Percentiles rank a stretch among this genome's conserved stretches.
phyloP scores from a whole-genome alignment of 176 grass and related monocot species.

The Phyllostachys edulis region DNA sequence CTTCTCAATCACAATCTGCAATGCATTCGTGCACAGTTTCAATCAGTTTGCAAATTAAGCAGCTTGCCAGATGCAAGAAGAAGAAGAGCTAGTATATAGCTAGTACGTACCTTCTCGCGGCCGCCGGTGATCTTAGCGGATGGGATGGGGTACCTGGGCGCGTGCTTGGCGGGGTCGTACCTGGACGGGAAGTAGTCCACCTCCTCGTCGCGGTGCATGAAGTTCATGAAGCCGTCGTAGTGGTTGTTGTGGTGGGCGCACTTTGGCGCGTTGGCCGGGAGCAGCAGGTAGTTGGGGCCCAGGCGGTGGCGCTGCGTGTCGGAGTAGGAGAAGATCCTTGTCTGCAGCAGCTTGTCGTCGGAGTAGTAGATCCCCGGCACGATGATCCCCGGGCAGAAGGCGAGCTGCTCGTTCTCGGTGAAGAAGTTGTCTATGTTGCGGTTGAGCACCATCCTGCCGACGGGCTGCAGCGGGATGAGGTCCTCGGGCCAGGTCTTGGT shows the following conservation, averaged over 20 bases:
- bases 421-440: slow-evolving; percentile 98
- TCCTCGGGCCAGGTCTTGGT: slow-evolving; percentile 99
- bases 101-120: slow-evolving; percentile 62
- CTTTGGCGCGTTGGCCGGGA: slow-evolving; percentile 90
- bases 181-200: slow-evolving; percentile 98
- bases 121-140: slow-evolving; percentile 50
- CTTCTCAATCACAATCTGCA: slow-evolving; percentile 67
- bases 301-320: slow-evolving; percentile 90
- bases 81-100: not conserved
- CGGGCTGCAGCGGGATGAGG: slow-evolving; percentile 81
- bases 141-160: slow-evolving; percentile 78
- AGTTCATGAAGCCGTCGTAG: slow-evolving; percentile 92
- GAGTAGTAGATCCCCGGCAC: slow-evolving; percentile 95
- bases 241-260: slow-evolving; percentile 95
- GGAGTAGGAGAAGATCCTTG: slow-evolving; percentile 96
- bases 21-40: not conserved
- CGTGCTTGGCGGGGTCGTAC: slow-evolving; percentile 76
- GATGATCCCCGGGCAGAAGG: slow-evolving; percentile 76
- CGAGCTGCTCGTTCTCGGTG: slow-evolving; percentile 96
- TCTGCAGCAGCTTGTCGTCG: slow-evolving; percentile 98
- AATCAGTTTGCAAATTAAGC: not conserved
- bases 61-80: not conserved
- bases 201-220: slow-evolving; percentile 99
- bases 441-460: slow-evolving; percentile 85
- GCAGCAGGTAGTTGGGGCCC: slow-evolving; percentile 89